Percentiles rank a stretch among this genome's conserved stretches.
These are phyloP conservation scores for Hyphopichia pseudoburtonii DNA, from an alignment of 1,139 yeast species.

Conservation along the genomic window DNA sequence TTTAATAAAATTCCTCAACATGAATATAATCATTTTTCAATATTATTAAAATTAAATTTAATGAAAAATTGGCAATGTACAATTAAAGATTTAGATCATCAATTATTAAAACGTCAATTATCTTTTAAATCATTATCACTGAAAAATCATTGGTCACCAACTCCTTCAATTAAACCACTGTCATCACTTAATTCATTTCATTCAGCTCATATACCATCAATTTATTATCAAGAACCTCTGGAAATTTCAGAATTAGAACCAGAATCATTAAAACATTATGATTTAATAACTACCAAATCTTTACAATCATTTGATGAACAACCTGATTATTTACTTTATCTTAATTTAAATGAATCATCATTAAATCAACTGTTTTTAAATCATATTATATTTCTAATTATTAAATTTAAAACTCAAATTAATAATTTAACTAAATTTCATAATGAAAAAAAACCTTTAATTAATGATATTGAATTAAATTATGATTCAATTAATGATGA, in stretches of 20 bases:
- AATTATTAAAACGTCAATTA: constrained; percentile 33
- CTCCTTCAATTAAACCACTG: neutral
- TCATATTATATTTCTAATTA: constrained; percentile 15
- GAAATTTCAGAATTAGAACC: too few relatives aligned
- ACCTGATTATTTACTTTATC: constrained; percentile 1
- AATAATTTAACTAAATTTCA: neutral
- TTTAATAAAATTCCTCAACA: constrained; percentile 33
- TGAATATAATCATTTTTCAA: constrained; percentile 38
- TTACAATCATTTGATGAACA: neutral
- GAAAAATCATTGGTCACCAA: neutral
- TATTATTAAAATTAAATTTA: constrained; percentile 37
- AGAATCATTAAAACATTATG: too few relatives aligned
- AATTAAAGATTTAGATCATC: too few relatives aligned
- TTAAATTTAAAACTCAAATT: constrained; percentile 17
- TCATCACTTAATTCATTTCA: too few relatives aligned
- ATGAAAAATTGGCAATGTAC: constrained; percentile 42
- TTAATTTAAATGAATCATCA: constrained; percentile 1
- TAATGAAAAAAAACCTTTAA: neutral
- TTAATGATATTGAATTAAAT: constrained; percentile 8
- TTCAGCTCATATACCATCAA: neutral
- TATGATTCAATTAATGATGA: constrained; percentile 40
- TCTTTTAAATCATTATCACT: constrained; percentile 29
- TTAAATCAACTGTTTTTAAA: neutral
- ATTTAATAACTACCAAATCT: too few relatives aligned
- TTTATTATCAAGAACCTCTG: too few relatives aligned